phyloP scores from a whole-genome alignment of 148 eudicot species.

The Rhododendron williamsianum region DNA sequence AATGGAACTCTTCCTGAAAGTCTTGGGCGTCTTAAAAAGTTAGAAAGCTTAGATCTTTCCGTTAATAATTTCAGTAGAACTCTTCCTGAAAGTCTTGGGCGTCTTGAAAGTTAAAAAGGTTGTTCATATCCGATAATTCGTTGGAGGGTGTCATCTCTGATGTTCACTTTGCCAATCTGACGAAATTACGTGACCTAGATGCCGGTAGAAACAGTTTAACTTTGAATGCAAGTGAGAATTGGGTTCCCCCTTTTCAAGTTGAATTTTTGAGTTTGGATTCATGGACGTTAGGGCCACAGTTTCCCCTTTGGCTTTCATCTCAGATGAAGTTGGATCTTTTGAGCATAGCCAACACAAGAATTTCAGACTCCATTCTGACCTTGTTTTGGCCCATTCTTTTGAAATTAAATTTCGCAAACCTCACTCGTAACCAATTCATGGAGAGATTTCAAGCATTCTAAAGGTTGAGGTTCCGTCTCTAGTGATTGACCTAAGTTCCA shows the following conservation, averaged over 20 bases:
- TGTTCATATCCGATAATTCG: not conserved
- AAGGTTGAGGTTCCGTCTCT: no score
- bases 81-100: conserved; percentile 13
- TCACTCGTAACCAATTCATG: conserved; percentile 5
- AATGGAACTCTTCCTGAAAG: conserved; percentile 7
- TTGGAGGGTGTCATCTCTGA: conserved; percentile 14
- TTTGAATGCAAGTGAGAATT: not conserved
- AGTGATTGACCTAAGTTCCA: not conserved
- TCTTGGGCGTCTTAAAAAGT: conserved; percentile 7
- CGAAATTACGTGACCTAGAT: not conserved
- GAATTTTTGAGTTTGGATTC: not conserved
- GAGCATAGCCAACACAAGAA: not conserved
- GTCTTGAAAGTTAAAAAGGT: not conserved
- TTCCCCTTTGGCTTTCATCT: not conserved
- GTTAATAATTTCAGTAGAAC: not conserved
- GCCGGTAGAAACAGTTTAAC: conserved; percentile 3
- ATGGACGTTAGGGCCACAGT: not conserved
- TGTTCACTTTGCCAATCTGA: conserved; percentile 7
- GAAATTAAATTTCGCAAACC: not conserved
- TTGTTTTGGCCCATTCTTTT: not conserved
- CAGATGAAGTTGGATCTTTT: not conserved
- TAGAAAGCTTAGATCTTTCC: not conserved
- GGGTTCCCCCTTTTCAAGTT: conserved; percentile 24
- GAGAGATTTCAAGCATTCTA: not conserved
- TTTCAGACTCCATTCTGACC: not conserved